phyloP scores from a whole-genome alignment of 768 basidiomycete genomes.

The Cystofilobasidium capitatum region DNA sequence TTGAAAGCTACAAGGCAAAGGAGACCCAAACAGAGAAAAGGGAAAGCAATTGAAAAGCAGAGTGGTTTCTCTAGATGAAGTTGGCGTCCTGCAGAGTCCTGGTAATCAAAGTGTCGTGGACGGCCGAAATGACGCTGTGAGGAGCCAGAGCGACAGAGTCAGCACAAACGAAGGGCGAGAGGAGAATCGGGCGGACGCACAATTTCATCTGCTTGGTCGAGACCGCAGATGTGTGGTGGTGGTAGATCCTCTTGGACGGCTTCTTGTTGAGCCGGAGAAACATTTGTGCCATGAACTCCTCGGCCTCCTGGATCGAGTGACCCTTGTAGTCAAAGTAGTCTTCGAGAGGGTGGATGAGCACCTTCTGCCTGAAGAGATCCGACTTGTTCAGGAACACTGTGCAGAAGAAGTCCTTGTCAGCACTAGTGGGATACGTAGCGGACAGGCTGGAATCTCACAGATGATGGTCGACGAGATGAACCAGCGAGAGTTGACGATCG shows the following conservation, averaged over 20 bases:
- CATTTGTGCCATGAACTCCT: conserved; percentile 1
- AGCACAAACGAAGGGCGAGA: background rate
- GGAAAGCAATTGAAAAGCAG: background rate
- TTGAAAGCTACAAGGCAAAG: background rate
- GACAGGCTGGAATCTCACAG: background rate
- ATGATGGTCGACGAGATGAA: conserved; percentile 48
- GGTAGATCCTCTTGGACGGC: conserved; percentile 10
- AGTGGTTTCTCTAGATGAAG: conserved; percentile 4
- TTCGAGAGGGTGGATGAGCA: background rate
- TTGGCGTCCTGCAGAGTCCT: background rate
- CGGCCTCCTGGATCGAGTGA: background rate
- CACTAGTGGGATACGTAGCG: background rate
- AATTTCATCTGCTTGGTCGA: background rate
- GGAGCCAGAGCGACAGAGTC: background rate
- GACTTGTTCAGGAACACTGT: conserved; percentile 17
- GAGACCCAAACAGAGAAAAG: background rate
- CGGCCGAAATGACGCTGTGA: conserved; percentile 7
- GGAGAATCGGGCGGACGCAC: background rate
- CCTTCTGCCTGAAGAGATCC: conserved; percentile 7
- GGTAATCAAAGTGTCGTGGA: conserved; percentile 11
- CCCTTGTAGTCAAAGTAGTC: conserved; percentile 3
- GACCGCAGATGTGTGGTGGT: background rate
- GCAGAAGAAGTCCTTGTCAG: background rate
- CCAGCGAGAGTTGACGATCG: conserved; percentile 19
- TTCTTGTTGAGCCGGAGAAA: conserved; percentile 3